These are phyloP conservation scores for Musa itinerans DNA, from an alignment of 176 grass and related monocot species.

Conservation along the genomic window DNA sequence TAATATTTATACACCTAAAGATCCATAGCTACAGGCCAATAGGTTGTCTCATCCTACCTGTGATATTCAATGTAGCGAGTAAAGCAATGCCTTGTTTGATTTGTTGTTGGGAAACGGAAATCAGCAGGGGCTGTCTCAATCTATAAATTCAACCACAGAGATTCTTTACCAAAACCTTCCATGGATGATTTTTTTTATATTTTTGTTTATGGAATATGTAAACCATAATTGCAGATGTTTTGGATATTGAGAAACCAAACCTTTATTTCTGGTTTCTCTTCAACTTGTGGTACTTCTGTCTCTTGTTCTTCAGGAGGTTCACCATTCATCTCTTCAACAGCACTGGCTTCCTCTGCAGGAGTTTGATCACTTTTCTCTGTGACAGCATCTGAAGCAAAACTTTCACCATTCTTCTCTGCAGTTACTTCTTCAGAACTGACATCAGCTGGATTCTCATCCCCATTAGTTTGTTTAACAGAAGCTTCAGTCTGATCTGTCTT, in stretches of 20 bases:
- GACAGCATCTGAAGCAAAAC: slow-evolving; percentile 10
- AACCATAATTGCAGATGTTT: neutral
- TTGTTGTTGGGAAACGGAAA: slow-evolving; percentile 84
- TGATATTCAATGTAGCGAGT: slow-evolving; percentile 92
- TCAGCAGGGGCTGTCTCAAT: slow-evolving; percentile 80
- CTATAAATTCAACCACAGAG: slow-evolving; percentile 24
- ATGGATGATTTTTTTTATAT: neutral
- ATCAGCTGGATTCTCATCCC: slow-evolving; percentile 14
- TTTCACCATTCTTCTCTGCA: slow-evolving; percentile 33
- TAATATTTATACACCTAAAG: neutral
- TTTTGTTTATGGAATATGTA: neutral
- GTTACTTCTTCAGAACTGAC: slow-evolving; percentile 18
- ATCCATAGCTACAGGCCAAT: neutral
- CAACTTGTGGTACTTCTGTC: slow-evolving; percentile 16
- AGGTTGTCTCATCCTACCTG: slow-evolving; percentile 25
- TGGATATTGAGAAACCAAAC: slow-evolving; percentile 21
- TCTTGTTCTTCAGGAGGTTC: slow-evolving; percentile 27
- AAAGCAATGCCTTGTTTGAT: slow-evolving; percentile 86
- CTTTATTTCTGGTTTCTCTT: slow-evolving; percentile 56
- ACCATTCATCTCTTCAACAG: neutral
- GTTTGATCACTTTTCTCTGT: slow-evolving; percentile 11
- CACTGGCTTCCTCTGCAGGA: slow-evolving; percentile 25
- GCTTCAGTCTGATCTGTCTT: slow-evolving; percentile 17
- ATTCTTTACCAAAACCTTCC: neutral
- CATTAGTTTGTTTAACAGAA: slow-evolving; percentile 20